phyloP scores from a whole-genome alignment of 2,329 filamentous ascomycete genomes.

The Phyllosticta ampelicida region DNA sequence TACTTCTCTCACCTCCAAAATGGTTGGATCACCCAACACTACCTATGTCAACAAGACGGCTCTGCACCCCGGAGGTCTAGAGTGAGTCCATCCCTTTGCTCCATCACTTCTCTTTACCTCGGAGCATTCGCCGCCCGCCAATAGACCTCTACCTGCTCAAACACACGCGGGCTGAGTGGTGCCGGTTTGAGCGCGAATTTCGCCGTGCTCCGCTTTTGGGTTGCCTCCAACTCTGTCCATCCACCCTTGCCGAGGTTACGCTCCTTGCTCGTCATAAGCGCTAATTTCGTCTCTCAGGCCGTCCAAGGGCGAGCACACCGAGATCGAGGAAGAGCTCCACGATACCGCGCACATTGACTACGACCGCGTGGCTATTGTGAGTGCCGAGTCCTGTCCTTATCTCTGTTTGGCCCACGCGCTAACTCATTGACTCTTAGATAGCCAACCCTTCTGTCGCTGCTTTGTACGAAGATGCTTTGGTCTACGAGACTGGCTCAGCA shows the following conservation, averaged over 20 bases:
- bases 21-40: slow-evolving; percentile 9
- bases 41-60: slow-evolving; percentile 76
- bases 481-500: slow-evolving; percentile 94
- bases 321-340: slow-evolving; percentile 95
- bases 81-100: slow-evolving; percentile 48
- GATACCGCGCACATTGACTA: slow-evolving; percentile 99
- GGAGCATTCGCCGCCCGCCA: neutral
- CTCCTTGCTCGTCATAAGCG: neutral
- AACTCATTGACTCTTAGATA: slow-evolving; percentile 34
- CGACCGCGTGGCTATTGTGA: slow-evolving; percentile 92
- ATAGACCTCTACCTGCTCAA: neutral
- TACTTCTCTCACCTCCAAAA: slow-evolving; percentile 35
- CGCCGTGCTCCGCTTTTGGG: neutral
- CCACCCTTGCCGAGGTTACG: slow-evolving; percentile 2
- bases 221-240: neutral
- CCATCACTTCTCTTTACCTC: neutral
- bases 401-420: neutral
- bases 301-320: slow-evolving; percentile 69
- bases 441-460: slow-evolving; percentile 92
- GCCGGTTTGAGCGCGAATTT: neutral
- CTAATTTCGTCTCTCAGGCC: slow-evolving; percentile 1
- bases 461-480: slow-evolving; percentile 97
- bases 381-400: slow-evolving; percentile 22
- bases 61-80: slow-evolving; percentile 81
- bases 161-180: neutral